These are phyloP conservation scores for Alternaria dauci DNA, from an alignment of 2,329 filamentous ascomycete genomes.

Conservation along the genomic window DNA sequence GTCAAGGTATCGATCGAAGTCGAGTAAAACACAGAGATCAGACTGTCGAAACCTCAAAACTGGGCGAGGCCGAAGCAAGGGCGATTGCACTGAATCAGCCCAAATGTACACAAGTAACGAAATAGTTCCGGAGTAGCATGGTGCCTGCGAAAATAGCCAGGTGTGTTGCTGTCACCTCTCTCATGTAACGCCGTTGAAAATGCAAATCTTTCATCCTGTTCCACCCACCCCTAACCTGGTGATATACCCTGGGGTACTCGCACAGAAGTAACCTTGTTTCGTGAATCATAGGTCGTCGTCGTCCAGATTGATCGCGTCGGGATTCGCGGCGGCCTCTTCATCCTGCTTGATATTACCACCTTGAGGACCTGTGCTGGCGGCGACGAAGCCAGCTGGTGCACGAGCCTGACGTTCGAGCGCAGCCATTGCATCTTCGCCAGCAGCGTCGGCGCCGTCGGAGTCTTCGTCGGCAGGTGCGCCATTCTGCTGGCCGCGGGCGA, in stretches of 20 bases:
- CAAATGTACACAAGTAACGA: conserved; percentile 14
- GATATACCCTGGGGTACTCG: not conserved
- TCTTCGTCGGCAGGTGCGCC: conserved; percentile 55
- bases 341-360: conserved; percentile 63
- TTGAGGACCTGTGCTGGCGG: conserved; percentile 78
- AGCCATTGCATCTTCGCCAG: conserved; percentile 81
- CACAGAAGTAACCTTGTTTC: conserved; percentile 14
- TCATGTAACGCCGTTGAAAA: conserved; percentile 18
- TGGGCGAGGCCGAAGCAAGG: conserved; percentile 9
- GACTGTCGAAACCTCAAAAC: conserved; percentile 15
- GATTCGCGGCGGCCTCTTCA: conserved; percentile 68
- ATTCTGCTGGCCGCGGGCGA: conserved; percentile 78
- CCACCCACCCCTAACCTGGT: conserved; percentile 9
- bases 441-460: conserved; percentile 49
- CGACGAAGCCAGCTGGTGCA: conserved; percentile 89
- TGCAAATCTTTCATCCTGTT: conserved; percentile 21
- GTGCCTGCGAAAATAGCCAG: conserved; percentile 7
- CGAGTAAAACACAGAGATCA: conserved; percentile 16
- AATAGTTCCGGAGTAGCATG: conserved; percentile 17
- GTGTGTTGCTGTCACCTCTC: conserved; percentile 5
- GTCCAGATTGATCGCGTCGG: conserved; percentile 85
- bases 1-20: conserved; percentile 20
- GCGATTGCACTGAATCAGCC: conserved; percentile 14
- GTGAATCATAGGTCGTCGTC: conserved; percentile 53
- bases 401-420: conserved; percentile 87